Conservation (phyloP, 1,284 basidiomycete genomes). For the Pterulicium gracile region DNA sequence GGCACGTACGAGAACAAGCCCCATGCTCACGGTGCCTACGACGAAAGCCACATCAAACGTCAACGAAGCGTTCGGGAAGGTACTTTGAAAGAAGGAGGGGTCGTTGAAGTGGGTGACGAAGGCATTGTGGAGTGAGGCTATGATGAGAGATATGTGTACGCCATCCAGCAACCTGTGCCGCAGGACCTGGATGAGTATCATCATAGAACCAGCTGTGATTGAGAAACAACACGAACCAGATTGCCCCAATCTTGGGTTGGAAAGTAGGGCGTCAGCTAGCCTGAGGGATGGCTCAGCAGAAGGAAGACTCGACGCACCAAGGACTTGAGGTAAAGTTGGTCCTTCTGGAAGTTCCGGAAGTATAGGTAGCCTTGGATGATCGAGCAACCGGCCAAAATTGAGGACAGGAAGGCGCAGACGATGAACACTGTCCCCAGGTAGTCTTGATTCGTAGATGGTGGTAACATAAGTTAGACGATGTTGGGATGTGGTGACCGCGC, state of each 20-base stretch:
- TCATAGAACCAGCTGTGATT: too few relatives aligned
- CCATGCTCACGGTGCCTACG: background rate
- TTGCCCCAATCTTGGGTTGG: background rate
- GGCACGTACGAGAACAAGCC: background rate
- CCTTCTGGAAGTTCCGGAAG: background rate
- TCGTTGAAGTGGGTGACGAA: background rate
- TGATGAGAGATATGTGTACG: background rate
- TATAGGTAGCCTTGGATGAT: background rate
- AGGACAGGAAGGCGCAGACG: background rate
- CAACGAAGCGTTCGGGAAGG: background rate
- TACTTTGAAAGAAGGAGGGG: background rate
- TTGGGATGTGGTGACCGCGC: too few relatives aligned
- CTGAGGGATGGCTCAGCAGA: too few relatives aligned
- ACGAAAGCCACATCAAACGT: background rate
- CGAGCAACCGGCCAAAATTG: background rate
- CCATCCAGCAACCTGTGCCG: background rate
- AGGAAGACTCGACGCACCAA: too few relatives aligned
- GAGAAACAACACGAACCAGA: background rate
- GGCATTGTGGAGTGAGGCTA: background rate
- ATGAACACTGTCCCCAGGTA: background rate
- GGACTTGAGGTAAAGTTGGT: background rate
- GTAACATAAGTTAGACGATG: too few relatives aligned
- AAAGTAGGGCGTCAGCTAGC: too few relatives aligned
- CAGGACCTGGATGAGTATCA: background rate
- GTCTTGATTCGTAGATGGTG: background rate